A percentile compares a stretch with the other conserved stretches of the same genome.
Conservation (phyloP, 208 protist genomes). For the Leishmania braziliensis region DNA sequence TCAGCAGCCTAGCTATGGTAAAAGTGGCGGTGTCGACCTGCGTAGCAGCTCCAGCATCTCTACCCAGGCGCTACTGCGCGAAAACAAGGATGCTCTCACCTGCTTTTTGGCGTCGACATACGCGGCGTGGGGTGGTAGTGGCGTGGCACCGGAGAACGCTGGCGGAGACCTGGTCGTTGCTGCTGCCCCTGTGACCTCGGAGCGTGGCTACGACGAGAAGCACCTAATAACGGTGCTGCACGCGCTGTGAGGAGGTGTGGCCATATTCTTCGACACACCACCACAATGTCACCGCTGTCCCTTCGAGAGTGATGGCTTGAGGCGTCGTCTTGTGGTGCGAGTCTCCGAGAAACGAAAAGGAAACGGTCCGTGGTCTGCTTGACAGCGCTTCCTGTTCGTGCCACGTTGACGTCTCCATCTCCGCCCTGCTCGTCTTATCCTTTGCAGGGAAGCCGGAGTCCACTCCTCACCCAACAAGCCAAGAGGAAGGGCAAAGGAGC, state of each 20-base stretch:
- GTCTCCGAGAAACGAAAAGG: background rate
- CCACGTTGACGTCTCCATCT: background rate
- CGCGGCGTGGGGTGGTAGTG: background rate
- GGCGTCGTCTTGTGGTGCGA: background rate
- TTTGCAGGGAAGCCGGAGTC: background rate
- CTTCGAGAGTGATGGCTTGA: background rate
- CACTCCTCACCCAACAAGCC: background rate
- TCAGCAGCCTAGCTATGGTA: background rate
- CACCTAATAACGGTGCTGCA: background rate
- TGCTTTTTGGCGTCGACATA: constrained; percentile 35
- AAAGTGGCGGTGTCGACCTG: background rate
- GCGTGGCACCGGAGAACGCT: background rate
- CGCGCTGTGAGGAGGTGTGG: background rate
- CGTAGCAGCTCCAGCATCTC: background rate
- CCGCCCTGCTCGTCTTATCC: background rate
- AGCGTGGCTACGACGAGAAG: constrained; percentile 1
- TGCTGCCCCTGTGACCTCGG: background rate
- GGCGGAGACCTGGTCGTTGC: background rate
- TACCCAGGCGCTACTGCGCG: constrained; percentile 16
- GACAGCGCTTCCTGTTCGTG: background rate
- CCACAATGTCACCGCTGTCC: background rate
- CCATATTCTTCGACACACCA: background rate
- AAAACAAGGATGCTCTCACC: constrained; percentile 42
- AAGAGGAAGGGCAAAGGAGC: background rate
- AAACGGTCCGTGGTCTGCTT: background rate